A percentile compares a stretch with the other conserved stretches of the same genome.
These are phyloP conservation scores for Fraxinus angustifolia DNA, from an alignment of 305 asterid genomes.

Conservation along the genomic window DNA sequence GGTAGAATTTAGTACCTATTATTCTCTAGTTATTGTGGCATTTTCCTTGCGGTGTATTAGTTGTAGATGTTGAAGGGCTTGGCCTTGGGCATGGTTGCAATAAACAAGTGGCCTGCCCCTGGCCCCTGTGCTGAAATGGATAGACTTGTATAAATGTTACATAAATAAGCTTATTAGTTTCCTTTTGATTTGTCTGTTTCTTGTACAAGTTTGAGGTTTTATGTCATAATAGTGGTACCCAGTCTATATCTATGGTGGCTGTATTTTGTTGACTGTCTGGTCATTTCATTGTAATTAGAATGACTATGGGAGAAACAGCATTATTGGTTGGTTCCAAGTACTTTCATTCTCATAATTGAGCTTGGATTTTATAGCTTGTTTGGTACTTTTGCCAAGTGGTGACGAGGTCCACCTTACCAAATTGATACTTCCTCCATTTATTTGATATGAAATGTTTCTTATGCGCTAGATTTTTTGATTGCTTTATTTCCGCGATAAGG, in stretches of 20 bases:
- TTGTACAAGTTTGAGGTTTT: slow-evolving; percentile 6
- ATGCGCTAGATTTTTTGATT: neutral
- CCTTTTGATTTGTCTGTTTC: neutral
- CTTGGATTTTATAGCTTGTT: neutral
- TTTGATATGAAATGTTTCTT: neutral
- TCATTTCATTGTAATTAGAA: neutral
- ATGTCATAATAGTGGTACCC: neutral
- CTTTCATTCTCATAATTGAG: slow-evolving; percentile 13
- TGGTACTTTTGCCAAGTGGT: slow-evolving; percentile 2
- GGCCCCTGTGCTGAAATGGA: slow-evolving; percentile 18
- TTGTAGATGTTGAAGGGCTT: slow-evolving; percentile 25
- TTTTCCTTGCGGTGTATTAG: slow-evolving; percentile 26
- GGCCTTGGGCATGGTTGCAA: slow-evolving; percentile 32
- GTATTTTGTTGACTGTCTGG: slow-evolving; percentile 36
- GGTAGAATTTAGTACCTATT: slow-evolving; percentile 20
- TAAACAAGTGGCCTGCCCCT: slow-evolving; percentile 28
- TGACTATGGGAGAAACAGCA: neutral
- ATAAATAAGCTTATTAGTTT: slow-evolving; percentile 20
- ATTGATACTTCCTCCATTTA: neutral
- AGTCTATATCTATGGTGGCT: slow-evolving; percentile 14
- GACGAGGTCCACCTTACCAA: slow-evolving; percentile 13
- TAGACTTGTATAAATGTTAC: slow-evolving; percentile 27
- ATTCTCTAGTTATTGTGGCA: slow-evolving; percentile 21
- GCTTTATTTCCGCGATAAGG: neutral
- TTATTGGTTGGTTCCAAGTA: slow-evolving; percentile 16